phyloP scores from a whole-genome alignment of 73 alveolate species.

The Halteria grandinella region DNA sequence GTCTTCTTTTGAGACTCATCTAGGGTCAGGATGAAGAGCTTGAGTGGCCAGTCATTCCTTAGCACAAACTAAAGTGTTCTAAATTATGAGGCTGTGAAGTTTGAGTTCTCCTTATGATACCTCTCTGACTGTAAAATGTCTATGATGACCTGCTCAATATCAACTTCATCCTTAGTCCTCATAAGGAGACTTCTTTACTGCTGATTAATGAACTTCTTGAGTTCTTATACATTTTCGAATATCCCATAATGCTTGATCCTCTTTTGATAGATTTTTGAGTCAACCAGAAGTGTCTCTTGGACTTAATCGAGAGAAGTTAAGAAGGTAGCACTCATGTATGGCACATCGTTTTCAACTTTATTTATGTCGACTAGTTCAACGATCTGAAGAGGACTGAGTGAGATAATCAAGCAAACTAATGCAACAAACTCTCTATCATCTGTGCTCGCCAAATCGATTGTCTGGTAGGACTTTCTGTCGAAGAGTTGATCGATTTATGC shows the following conservation, averaged over 20 bases:
- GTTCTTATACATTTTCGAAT: not conserved
- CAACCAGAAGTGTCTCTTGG: not conserved
- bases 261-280: not conserved
- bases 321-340: not conserved
- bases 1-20: slow-evolving; percentile 14
- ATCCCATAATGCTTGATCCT: not conserved
- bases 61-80: slow-evolving; percentile 7
- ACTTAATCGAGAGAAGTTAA: not conserved
- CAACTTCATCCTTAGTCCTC: slow-evolving; percentile 21
- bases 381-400: not conserved
- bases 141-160: slow-evolving; percentile 17
- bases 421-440: not conserved
- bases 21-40: not conserved
- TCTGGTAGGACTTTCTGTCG: not conserved
- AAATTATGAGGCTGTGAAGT: not conserved
- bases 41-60: slow-evolving; percentile 7
- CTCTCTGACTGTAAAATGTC: slow-evolving; percentile 12
- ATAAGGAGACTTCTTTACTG: not conserved
- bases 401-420: not conserved
- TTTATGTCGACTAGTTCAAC: not conserved
- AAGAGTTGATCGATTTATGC: not conserved
- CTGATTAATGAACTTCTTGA: not conserved
- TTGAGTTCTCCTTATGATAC: not conserved
- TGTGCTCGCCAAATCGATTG: not conserved
- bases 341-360: slow-evolving; percentile 21